Evolutionary conservation across 495 filamentous ascomycete species (phyloP).

Genomic region (Xylaria curta): DNA sequence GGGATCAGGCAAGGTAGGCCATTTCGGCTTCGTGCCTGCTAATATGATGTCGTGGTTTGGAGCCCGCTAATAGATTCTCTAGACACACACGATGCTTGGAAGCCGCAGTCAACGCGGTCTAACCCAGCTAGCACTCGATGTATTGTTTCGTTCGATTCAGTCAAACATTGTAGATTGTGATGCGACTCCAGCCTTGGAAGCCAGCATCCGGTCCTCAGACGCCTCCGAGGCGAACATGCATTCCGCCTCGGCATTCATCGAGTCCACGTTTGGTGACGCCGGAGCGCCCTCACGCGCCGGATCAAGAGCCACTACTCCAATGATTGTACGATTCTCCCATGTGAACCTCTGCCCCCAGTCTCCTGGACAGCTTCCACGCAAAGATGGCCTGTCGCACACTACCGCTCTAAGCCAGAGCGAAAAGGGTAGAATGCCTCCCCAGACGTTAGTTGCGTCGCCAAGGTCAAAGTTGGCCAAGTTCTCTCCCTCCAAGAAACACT

Average conservation of each 20-base stretch:
- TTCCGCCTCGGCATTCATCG: constrained; percentile 77
- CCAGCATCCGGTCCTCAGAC: constrained; percentile 77
- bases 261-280: constrained; percentile 76
- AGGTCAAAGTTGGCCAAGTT: constrained; percentile 38
- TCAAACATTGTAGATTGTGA: constrained; percentile 68
- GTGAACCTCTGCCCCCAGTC: constrained; percentile 39
- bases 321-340: constrained; percentile 66
- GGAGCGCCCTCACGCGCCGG: constrained; percentile 60
- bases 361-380: constrained; percentile 37
- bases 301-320: constrained; percentile 81
- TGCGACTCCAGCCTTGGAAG: constrained; percentile 65
- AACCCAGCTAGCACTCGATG: constrained; percentile 88
- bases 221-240: constrained; percentile 84
- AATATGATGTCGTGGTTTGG: neutral
- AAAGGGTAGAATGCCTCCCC: neutral
- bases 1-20: constrained; percentile 88
- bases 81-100: constrained; percentile 98
- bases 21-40: neutral
- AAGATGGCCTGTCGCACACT: constrained; percentile 35
- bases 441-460: constrained; percentile 32
- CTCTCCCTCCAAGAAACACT: constrained; percentile 43
- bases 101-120: constrained; percentile 84
- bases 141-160: constrained; percentile 81
- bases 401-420: constrained; percentile 29
- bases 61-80: constrained; percentile 7